Base-by-base conservation (phyloP, 78 protist species). In the Dictyostelium citrinum region DNA sequence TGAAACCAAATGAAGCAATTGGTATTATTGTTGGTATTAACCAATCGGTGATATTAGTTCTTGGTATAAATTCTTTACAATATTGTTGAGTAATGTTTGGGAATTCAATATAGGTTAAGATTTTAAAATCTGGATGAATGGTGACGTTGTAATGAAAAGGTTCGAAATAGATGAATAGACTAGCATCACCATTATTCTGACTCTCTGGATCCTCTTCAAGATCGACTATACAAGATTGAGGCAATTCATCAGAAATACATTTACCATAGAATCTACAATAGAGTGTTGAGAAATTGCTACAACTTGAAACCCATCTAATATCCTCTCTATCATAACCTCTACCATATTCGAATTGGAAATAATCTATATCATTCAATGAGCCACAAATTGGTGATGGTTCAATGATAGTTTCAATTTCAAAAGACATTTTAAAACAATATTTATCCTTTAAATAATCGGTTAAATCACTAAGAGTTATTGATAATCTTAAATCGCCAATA, bases 171-270 rank as follows among this genome's bases (percentile, higher is more conserved):
- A 80, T 35, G 46, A 35, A 33, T 5, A 80, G 10, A 20, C 39
- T 55, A 2, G 49, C 68, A 24, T 49, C 70, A 35, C 84, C 84
- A 16, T 33, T 80, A 20, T 20, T 35, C 39, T 80, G 84, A 16
- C 27, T 39, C 11, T 46, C 70, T 1, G 84, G 84, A 20, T 80
- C 72, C 39, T 80, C 84, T 22, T 80, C 39, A 4, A 80, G 20
- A 80, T 80, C 84, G 5, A 55, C 35, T 0, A 35, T 31, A 80
- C 84, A 80, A 2, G 43, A 20, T 80, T 80, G 74, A 17, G 84
- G 84, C 11, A 80, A 58, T 20, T 55, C 49, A 80, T 80, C 84
- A 16, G 84, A 17, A 31, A 80, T 31, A 80, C 84, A 80, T 41
- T 43, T 49, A 33, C 84, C 49, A 80, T 80, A 80, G 27, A 80